Conservation (phyloP, 176 grass and related monocot genomes). For the Avena eriantha region DNA sequence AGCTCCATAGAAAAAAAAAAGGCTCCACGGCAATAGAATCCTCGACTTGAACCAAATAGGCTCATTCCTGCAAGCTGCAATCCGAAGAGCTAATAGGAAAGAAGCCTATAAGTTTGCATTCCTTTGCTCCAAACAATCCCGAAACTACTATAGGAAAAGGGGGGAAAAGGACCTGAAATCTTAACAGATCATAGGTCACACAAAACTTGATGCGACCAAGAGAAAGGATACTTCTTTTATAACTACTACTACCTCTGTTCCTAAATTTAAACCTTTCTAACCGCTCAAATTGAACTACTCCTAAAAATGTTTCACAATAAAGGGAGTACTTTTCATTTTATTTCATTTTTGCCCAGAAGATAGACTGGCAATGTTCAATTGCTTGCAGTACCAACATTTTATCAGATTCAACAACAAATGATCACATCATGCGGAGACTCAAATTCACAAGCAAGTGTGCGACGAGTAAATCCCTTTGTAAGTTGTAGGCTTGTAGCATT, state of each 20-base stretch:
- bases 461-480: constrained; percentile 22
- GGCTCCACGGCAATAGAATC: background rate
- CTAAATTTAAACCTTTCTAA: too few relatives aligned
- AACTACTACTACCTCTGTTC: too few relatives aligned
- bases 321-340: too few relatives aligned
- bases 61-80: constrained; percentile 2
- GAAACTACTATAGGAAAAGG: background rate
- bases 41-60: background rate
- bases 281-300: too few relatives aligned
- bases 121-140: background rate
- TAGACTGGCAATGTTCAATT: background rate
- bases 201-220: background rate
- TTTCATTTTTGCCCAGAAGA: background rate
- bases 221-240: background rate
- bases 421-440: background rate
- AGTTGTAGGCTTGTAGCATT: constrained; percentile 25
- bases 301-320: too few relatives aligned
- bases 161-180: background rate
- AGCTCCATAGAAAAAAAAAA: background rate
- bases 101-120: background rate
- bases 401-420: background rate
- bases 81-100: background rate
- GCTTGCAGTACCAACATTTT: background rate
- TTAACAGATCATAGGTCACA: background rate
- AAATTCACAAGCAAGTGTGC: constrained; percentile 42